Base-by-base conservation (phyloP, 352 stramenopile genomes). In the Phytophthora multivora region DNA sequence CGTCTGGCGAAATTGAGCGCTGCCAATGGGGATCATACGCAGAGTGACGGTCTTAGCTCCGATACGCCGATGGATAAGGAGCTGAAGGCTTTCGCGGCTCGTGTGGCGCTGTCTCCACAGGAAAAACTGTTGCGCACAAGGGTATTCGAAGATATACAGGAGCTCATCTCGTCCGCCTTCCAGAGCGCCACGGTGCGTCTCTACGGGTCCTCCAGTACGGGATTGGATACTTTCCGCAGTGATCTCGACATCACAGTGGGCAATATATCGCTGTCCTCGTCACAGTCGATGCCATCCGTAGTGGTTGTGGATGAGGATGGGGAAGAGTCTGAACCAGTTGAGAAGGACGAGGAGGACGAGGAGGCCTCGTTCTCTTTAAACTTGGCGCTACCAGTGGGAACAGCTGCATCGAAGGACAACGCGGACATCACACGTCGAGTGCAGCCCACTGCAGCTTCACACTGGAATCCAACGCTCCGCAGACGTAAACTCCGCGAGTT, bases 171-270 rank as follows among this genome's bases (percentile, higher is more conserved):
- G 16, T 46, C 60, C 6, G 56, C 65, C 0, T 92, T 88, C 46
- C 63, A 72, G 21, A 45, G 55, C 15, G 79, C 80, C 0, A 72
- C 60, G 0, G 79, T 92, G 23, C 61, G 86, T 46, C 65, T 90
- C 16, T 92, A 90, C 49, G 83, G 83, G 8, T 92, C 83, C 12
- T 92, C 80, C 8, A 89, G 73, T 41, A 89, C 75, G 10, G 79
- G 80, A 0, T 59, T 92, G 18, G 80, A 90, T 46, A 92, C 80
- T 5, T 92, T 92, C 49, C 76, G 83, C 0, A 92, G 83, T 58
- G 83, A 92, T 45, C 31, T 92, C 45, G 83, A 92, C 54, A 80
- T 92, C 40, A 86, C 81, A 1, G 77, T 92, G 10, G 81, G 83
- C 12, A 83, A 87, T 55, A 65, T 88, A 7, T 52, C 56, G 4